Evolutionary conservation across 352 stramenopile genomes (phyloP).

Genomic region (Globisporangium yorkense): DNA sequence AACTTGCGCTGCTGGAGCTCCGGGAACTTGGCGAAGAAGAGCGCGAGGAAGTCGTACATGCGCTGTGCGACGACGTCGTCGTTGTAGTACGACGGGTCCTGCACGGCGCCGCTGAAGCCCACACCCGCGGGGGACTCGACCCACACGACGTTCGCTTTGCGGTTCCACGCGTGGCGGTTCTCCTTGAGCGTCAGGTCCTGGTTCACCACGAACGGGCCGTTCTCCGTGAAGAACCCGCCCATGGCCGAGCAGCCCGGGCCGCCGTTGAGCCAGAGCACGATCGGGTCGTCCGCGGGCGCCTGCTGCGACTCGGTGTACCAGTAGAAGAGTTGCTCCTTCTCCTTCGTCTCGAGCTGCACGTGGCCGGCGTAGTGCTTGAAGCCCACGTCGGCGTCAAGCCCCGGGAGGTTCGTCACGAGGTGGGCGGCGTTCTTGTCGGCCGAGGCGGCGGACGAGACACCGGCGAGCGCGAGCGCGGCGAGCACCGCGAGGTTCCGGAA

Average conservation of each 20-base stretch:
- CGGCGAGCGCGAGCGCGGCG: slow-evolving; percentile 22
- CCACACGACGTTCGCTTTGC: slow-evolving; percentile 73
- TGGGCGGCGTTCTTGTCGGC: slow-evolving; percentile 36
- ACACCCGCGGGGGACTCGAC: slow-evolving; percentile 70
- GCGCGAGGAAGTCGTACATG: slow-evolving; percentile 67
- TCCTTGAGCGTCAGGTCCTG: slow-evolving; percentile 45
- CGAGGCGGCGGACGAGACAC: not conserved
- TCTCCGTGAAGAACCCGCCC: slow-evolving; percentile 66
- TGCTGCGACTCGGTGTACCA: slow-evolving; percentile 74
- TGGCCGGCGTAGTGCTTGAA: slow-evolving; percentile 76
- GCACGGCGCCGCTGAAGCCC: slow-evolving; percentile 58
- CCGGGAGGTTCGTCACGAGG: slow-evolving; percentile 42
- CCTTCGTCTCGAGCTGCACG: slow-evolving; percentile 37
- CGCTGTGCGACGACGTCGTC: slow-evolving; percentile 71
- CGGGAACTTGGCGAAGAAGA: slow-evolving; percentile 62
- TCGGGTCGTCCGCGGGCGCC: slow-evolving; percentile 45
- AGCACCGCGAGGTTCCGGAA: slow-evolving; percentile 26
- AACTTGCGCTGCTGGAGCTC: slow-evolving; percentile 69
- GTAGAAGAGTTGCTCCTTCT: slow-evolving; percentile 67
- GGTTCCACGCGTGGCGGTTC: slow-evolving; percentile 77
- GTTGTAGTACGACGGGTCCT: slow-evolving; percentile 73
- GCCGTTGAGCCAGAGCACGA: slow-evolving; percentile 81
- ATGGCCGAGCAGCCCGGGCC: slow-evolving; percentile 74
- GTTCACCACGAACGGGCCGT: slow-evolving; percentile 66
- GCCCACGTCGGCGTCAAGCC: slow-evolving; percentile 27